Conservation (phyloP, 208 protist species). For the Acanthamoeba polyphaga region DNA sequence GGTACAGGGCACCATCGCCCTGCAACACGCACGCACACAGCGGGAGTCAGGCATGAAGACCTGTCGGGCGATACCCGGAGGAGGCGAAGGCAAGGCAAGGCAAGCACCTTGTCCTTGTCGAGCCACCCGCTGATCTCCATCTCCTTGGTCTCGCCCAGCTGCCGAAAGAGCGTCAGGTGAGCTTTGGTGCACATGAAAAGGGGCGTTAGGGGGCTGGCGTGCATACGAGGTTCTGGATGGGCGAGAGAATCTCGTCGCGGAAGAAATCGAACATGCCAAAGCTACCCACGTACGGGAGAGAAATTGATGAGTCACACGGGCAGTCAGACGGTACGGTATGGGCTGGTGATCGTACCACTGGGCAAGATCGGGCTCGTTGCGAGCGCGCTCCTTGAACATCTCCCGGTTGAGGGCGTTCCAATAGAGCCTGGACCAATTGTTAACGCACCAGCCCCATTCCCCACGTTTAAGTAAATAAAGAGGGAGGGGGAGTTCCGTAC, state of each 20-base stretch:
- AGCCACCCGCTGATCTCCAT: slow-evolving; percentile 30
- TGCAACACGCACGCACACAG: background rate
- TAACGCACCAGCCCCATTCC: too few species aligned
- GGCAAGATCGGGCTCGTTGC: slow-evolving; percentile 6
- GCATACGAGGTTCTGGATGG: slow-evolving; percentile 14
- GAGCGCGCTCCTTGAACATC: background rate
- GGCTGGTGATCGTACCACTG: background rate
- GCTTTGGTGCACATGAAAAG: background rate
- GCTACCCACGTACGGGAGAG: background rate
- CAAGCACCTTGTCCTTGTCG: slow-evolving; percentile 4
- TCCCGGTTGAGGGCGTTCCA: background rate
- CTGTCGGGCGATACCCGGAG: background rate
- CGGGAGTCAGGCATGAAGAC: background rate
- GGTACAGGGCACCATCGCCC: slow-evolving; percentile 2
- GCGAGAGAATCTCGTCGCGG: background rate
- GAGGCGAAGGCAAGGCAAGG: background rate
- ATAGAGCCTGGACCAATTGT: too few species aligned
- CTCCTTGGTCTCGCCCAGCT: background rate
- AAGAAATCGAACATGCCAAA: slow-evolving; percentile 61
- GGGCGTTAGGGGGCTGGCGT: background rate
- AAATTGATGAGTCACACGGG: too few species aligned
- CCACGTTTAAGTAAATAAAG: background rate
- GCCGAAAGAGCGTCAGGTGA: too few species aligned
- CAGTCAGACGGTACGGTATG: background rate
- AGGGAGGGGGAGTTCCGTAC: background rate